phyloP scores from a whole-genome alignment of 768 basidiomycete species.

The Mycena chlorophos region DNA sequence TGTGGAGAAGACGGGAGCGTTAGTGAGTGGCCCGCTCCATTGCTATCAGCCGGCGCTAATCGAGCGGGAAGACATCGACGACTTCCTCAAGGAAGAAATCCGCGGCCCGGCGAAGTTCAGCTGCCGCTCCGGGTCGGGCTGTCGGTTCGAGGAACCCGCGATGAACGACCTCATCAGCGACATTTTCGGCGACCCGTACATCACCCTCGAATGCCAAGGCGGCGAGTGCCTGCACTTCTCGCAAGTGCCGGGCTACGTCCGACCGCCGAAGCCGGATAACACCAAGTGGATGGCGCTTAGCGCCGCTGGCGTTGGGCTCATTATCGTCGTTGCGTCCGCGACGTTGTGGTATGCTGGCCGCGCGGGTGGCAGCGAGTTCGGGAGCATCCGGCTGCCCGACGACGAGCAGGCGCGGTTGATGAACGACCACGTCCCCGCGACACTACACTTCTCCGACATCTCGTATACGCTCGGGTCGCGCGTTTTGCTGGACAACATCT shows the following conservation, averaged over 20 bases:
- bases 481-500: constrained; percentile 75
- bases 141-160: constrained; percentile 91
- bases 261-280: constrained; percentile 82
- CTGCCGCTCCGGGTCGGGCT: constrained; percentile 70
- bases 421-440: constrained; percentile 92
- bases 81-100: constrained; percentile 88
- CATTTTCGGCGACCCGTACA: constrained; percentile 90
- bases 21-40: constrained; percentile 50
- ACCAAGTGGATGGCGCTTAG: constrained; percentile 82
- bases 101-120: constrained; percentile 87
- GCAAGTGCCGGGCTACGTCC: constrained; percentile 93
- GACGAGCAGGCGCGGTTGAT: constrained; percentile 82
- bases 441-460: constrained; percentile 85
- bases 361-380: constrained; percentile 64
- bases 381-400: constrained; percentile 75
- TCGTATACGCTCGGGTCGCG: constrained; percentile 73
- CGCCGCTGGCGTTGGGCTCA: constrained; percentile 70
- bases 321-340: constrained; percentile 69
- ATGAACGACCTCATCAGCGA: constrained; percentile 95
- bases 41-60: not conserved
- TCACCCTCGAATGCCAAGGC: constrained; percentile 81
- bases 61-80: constrained; percentile 72
- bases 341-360: constrained; percentile 93
- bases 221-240: constrained; percentile 95
- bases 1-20: constrained; percentile 95